Evolutionary conservation across 202 grass and related monocot species (phyloP), one percentile per base, ranked within the genome.

Genomic region (Schoenoplectus triqueter): DNA sequence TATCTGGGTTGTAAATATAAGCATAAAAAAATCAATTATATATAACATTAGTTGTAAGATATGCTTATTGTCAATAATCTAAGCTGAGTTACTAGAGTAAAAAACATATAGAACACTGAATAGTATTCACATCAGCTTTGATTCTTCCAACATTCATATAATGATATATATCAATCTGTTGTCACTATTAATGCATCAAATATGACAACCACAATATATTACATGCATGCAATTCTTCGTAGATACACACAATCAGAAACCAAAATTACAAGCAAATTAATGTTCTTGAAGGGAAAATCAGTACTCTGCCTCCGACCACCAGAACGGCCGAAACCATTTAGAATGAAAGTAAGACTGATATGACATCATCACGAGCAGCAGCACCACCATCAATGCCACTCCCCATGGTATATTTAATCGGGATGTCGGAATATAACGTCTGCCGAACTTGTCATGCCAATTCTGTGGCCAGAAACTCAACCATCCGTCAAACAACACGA

Each of bases 321-420:
- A 87, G 42, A 94, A 72, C 7, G 92, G 90, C 70, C 76, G 75
- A 66, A 94, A 92, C 90, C 90, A 94, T 67, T 92, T 83, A 15
- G 87, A 90, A 83, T 88, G 92, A 10, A 92, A 88, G 10, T 73
- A 80, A 0, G 84, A 31, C 81, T 92, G 92, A 65, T 90, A 90
- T 0, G 88, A 87, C 48, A 94, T 47, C 92, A 94, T 94, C 5
- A 92, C 64, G 65, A 94, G 86, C 68, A 94, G 50, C 66, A 94
- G 1, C 18, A 1, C 80, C 65, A 92, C 86, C 54, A 73, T 45
- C 56, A 88, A 20, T 65, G 75, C 84, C 4, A 94, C 70, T 42
- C 81, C 86, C 92, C 92, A 92, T 7, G 92, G 90, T 70, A 83
- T 83, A 5, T 44, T 41, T 42, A 5, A 57, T 69, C 69, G 57